These are phyloP conservation scores for Selenicereus undatus DNA, from an alignment of 148 eudicot genomes.

Conservation along the genomic window DNA sequence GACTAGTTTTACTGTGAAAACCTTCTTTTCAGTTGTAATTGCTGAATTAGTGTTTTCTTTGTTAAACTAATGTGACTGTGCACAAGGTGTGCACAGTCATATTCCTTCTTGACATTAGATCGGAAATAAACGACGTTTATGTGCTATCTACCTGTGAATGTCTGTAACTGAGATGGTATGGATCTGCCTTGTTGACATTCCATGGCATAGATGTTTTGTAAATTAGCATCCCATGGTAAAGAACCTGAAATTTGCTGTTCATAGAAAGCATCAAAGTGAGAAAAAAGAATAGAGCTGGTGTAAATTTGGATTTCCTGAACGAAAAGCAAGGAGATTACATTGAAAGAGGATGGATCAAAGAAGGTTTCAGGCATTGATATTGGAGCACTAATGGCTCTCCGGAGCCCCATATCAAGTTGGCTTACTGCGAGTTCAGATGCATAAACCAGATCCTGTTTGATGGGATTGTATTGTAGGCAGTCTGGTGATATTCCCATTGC, in stretches of 20 bases:
- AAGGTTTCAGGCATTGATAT: slow-evolving; percentile 53
- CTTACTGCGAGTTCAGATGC: slow-evolving; percentile 42
- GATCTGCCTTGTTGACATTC: slow-evolving; percentile 72
- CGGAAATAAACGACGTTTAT: not conserved
- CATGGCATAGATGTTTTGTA: slow-evolving; percentile 51
- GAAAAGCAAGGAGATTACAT: slow-evolving; percentile 37
- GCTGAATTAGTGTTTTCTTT: not conserved
- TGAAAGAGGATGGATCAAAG: slow-evolving; percentile 58
- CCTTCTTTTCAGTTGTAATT: too few species aligned
- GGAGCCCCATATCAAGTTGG: slow-evolving; percentile 41
- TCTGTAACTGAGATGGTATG: slow-evolving; percentile 46
- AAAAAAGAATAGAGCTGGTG: not conserved
- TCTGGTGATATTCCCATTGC: slow-evolving; percentile 51
- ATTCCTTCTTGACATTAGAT: not conserved
- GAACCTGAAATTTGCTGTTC: slow-evolving; percentile 54
- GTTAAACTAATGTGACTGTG: not conserved
- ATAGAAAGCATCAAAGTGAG: slow-evolving; percentile 17
- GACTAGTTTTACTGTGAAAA: not conserved
- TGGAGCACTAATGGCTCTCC: slow-evolving; percentile 57
- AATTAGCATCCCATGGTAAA: slow-evolving; percentile 65
- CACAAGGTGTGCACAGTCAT: not conserved
- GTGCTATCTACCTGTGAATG: slow-evolving; percentile 61
- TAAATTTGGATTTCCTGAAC: not conserved
- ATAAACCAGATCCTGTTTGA: slow-evolving; percentile 44
- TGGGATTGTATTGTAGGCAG: slow-evolving; percentile 45